Percentiles rank a stretch among this genome's conserved stretches.
Evolutionary conservation across 495 filamentous ascomycete genomes (phyloP).

Genomic region (Tuber microsphaerosporum): DNA sequence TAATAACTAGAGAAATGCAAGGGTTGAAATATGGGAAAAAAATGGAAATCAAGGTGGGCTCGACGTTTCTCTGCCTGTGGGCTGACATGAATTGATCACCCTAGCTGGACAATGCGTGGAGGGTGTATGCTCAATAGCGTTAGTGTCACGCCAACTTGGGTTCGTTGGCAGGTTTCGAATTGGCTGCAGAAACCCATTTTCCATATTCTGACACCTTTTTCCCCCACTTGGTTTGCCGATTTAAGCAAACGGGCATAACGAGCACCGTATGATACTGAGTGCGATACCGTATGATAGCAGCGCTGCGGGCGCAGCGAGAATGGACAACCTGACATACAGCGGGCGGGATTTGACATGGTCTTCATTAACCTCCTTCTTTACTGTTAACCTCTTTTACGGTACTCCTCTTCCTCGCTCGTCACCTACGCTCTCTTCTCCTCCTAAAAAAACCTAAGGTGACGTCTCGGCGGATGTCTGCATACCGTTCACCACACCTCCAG

Average conservation of each 20-base stretch:
- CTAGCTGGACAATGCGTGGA: conserved; percentile 1
- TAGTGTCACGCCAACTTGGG: conserved; percentile 22
- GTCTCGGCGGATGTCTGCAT: conserved; percentile 26
- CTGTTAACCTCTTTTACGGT: neutral
- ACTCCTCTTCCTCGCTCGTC: neutral
- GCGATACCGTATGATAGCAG: neutral
- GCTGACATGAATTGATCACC: conserved; percentile 14
- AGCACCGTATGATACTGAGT: neutral
- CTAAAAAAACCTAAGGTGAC: conserved; percentile 21
- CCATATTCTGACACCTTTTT: neutral
- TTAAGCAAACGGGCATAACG: neutral
- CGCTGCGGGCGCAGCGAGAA: conserved; percentile 11
- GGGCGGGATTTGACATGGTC: conserved; percentile 23
- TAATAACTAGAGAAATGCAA: conserved; percentile 8
- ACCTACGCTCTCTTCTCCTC: neutral
- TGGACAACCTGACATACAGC: conserved; percentile 17
- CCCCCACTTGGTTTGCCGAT: neutral
- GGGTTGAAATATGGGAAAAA: neutral
- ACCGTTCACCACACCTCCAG: conserved; percentile 15
- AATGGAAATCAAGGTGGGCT: conserved; percentile 15
- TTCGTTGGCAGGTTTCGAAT: conserved; percentile 25
- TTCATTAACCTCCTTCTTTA: conserved; percentile 17
- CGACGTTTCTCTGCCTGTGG: conserved; percentile 5
- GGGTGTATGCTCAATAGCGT: neutral
- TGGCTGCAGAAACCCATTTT: conserved; percentile 9